These are phyloP conservation scores for Trichosporon asahii DNA, from an alignment of 1,284 basidiomycete species.

Conservation along the genomic window DNA sequence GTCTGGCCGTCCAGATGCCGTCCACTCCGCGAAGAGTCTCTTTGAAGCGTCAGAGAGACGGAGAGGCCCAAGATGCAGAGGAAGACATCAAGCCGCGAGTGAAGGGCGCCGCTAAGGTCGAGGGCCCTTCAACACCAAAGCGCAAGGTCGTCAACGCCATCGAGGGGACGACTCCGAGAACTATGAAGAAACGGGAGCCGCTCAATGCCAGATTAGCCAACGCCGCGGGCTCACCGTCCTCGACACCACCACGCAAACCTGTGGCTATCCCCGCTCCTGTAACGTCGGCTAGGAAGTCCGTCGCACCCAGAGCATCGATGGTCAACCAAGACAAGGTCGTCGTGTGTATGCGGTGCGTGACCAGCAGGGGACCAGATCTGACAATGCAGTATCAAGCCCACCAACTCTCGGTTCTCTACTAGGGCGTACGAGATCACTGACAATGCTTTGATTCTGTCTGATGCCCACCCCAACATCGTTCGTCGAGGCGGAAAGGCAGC, in stretches of 20 bases:
- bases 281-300: conserved; percentile 9
- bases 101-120: neutral
- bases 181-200: conserved; percentile 31
- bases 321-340: conserved; percentile 42
- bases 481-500: conserved; percentile 48
- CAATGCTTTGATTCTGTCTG: conserved; percentile 41
- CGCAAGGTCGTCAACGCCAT: conserved; percentile 26
- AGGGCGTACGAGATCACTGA: conserved; percentile 43
- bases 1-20: neutral
- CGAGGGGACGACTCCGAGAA: conserved; percentile 18
- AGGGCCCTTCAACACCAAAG: conserved; percentile 12
- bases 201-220: conserved; percentile 30
- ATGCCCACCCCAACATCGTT: conserved; percentile 48
- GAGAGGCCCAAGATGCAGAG: conserved; percentile 13
- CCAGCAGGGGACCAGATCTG: neutral
- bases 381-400: conserved; percentile 45
- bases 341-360: conserved; percentile 48
- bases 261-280: neutral
- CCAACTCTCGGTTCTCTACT: conserved; percentile 33
- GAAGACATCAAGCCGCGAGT: neutral
- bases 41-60: conserved; percentile 2
- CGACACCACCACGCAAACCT: conserved; percentile 16
- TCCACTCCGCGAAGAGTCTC: conserved; percentile 5
- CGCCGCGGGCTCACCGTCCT: conserved; percentile 12
- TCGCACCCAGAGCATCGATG: neutral